These are phyloP conservation scores for Malassezia psittaci DNA, from an alignment of 1,284 basidiomycete genomes.

Conservation along the genomic window DNA sequence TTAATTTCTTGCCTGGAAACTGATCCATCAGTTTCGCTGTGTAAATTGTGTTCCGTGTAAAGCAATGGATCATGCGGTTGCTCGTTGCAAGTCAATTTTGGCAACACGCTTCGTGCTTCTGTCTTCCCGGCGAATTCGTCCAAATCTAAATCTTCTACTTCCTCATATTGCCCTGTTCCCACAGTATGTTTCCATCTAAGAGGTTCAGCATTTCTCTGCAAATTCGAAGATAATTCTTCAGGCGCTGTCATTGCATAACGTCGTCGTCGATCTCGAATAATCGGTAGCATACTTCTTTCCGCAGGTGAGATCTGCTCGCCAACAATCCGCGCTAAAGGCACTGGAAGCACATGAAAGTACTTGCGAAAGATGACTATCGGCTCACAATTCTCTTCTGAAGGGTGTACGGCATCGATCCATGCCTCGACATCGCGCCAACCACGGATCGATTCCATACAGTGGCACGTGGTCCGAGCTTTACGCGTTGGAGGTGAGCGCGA, in stretches of 20 bases:
- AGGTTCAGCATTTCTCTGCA: neutral
- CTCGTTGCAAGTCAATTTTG: neutral
- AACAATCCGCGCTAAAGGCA: slow-evolving; percentile 2
- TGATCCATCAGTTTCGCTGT: neutral
- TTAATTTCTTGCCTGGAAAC: neutral
- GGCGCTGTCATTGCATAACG: slow-evolving; percentile 1
- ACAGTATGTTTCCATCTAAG: slow-evolving; percentile 5
- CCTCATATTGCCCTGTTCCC: slow-evolving; percentile 11
- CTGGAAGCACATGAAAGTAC: slow-evolving; percentile 6
- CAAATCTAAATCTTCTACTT: slow-evolving; percentile 4
- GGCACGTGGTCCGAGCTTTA: neutral
- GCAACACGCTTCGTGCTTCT: no score
- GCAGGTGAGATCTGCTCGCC: slow-evolving; percentile 4
- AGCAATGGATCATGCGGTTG: neutral
- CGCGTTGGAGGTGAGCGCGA: no score
- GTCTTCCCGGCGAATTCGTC: neutral
- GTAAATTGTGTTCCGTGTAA: neutral
- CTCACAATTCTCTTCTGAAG: neutral
- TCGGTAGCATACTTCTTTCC: neutral
- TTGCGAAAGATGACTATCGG: neutral
- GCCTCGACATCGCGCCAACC: neutral
- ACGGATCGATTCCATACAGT: neutral
- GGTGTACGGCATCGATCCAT: neutral
- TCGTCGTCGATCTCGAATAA: slow-evolving; percentile 12
- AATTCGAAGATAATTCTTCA: slow-evolving; percentile 1